Evolutionary conservation across 176 grass and related monocot species (phyloP).

Genomic region (Leersia perrieri): DNA sequence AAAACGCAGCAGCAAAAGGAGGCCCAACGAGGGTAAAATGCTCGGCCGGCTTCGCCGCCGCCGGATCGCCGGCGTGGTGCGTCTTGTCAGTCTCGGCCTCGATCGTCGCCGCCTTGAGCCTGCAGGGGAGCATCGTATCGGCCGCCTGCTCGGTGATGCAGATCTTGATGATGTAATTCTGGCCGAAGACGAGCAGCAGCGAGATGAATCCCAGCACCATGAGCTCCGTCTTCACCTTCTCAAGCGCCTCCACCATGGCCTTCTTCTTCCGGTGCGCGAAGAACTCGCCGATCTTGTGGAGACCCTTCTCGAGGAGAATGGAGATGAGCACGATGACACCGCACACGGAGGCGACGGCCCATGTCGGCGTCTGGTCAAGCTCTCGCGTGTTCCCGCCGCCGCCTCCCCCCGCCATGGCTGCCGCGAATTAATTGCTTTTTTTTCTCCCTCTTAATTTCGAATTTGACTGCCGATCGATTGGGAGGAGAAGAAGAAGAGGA

Average conservation of each 20-base stretch:
- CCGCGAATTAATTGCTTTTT: no score
- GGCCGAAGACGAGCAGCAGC: slow-evolving; percentile 78
- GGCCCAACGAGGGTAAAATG: slow-evolving; percentile 21
- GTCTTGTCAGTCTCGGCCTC: slow-evolving; percentile 14
- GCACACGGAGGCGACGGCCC: slow-evolving; percentile 69
- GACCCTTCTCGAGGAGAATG: slow-evolving; percentile 61
- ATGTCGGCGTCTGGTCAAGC: slow-evolving; percentile 66
- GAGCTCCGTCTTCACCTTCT: slow-evolving; percentile 96
- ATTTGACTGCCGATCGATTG: no score
- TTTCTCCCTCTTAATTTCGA: no score
- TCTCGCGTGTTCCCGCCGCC: slow-evolving; percentile 47
- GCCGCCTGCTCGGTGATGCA: slow-evolving; percentile 69
- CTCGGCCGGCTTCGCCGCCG: background rate
- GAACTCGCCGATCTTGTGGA: slow-evolving; percentile 62
- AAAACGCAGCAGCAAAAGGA: background rate
- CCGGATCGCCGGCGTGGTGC: background rate
- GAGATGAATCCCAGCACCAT: slow-evolving; percentile 98
- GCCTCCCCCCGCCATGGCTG: slow-evolving; percentile 35
- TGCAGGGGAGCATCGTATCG: slow-evolving; percentile 85
- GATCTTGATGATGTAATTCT: slow-evolving; percentile 81
- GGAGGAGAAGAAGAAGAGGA: slow-evolving; percentile 3
- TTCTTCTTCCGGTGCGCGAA: slow-evolving; percentile 75
- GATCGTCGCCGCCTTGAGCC: slow-evolving; percentile 13
- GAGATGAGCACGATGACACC: slow-evolving; percentile 68
- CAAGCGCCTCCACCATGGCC: slow-evolving; percentile 81